These are phyloP conservation scores for Bauhinia variegata DNA, from an alignment of 306 rosid species.

Conservation along the genomic window DNA sequence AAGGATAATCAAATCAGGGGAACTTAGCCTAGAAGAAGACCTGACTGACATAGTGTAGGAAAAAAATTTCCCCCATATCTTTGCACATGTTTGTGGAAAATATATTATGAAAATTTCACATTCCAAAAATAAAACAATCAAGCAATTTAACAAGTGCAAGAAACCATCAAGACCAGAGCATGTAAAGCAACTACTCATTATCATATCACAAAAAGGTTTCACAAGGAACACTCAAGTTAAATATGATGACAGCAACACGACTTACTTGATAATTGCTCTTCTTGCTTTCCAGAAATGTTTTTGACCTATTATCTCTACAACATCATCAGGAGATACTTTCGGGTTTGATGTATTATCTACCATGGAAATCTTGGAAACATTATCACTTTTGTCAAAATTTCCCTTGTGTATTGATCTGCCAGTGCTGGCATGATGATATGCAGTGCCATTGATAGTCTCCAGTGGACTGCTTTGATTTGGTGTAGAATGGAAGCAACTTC, in stretches of 20 bases:
- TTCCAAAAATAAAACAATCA: conserved; percentile 22
- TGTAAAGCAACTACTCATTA: conserved; percentile 16
- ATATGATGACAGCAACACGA: conserved; percentile 29
- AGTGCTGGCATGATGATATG: conserved; percentile 45
- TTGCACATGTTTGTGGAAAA: conserved; percentile 12
- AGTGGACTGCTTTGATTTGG: conserved; percentile 44
- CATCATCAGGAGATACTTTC: conserved; percentile 82
- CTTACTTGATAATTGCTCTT: conserved; percentile 87
- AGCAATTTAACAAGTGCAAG: conserved; percentile 26
- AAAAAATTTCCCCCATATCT: conserved; percentile 10
- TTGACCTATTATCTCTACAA: conserved; percentile 84
- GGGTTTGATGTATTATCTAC: conserved; percentile 59
- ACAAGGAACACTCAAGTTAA: conserved; percentile 19
- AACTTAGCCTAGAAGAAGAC: conserved; percentile 26
- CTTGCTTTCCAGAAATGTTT: conserved; percentile 98
- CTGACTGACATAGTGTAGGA: neutral
- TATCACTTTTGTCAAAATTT: conserved; percentile 60
- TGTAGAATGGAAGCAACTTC: conserved; percentile 37
- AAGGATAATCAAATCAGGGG: conserved; percentile 19
- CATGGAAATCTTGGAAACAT: conserved; percentile 67
- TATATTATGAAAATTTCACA: conserved; percentile 12
- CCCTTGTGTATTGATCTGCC: conserved; percentile 40
- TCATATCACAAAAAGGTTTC: conserved; percentile 21
- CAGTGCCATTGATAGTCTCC: conserved; percentile 46
- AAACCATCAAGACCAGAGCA: conserved; percentile 20